phyloP scores from a whole-genome alignment of 257 asterid species.

The Solanum arcanum region DNA sequence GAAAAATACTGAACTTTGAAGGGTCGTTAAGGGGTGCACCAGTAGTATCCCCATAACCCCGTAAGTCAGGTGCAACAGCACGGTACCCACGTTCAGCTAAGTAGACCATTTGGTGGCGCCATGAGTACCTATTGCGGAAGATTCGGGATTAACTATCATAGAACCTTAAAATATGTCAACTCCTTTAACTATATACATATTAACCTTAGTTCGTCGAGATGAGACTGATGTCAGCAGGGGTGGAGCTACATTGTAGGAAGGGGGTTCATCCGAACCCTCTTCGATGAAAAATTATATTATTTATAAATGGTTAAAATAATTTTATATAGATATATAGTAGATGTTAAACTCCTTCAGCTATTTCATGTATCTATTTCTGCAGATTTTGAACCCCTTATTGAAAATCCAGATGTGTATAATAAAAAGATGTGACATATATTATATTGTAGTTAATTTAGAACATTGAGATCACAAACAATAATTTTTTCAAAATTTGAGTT shows the following conservation, averaged over 20 bases:
- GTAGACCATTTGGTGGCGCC: conserved; percentile 78
- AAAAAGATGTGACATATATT: not conserved
- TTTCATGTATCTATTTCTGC: too few relatives aligned
- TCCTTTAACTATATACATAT: too few relatives aligned
- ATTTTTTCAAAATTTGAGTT: too few relatives aligned
- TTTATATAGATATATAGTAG: too few relatives aligned
- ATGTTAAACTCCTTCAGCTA: too few relatives aligned
- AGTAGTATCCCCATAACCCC: conserved; percentile 74
- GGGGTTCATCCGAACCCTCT: too few relatives aligned
- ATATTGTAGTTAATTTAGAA: too few relatives aligned
- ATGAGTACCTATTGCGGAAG: conserved; percentile 23
- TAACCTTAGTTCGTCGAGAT: not conserved
- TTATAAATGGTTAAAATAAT: too few relatives aligned
- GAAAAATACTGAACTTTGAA: conserved; percentile 39
- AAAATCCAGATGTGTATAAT: not conserved
- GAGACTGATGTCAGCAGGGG: not conserved
- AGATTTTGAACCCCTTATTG: too few relatives aligned
- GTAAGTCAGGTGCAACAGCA: conserved; percentile 67
- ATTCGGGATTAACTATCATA: not conserved
- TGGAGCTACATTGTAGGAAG: too few relatives aligned
- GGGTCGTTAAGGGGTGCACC: conserved; percentile 48
- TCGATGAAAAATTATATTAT: too few relatives aligned
- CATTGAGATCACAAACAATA: not conserved
- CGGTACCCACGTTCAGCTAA: conserved; percentile 63
- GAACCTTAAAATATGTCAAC: not conserved